Evolutionary conservation across 2,329 filamentous ascomycete species (phyloP).

Genomic region (Claviceps sp.): DNA sequence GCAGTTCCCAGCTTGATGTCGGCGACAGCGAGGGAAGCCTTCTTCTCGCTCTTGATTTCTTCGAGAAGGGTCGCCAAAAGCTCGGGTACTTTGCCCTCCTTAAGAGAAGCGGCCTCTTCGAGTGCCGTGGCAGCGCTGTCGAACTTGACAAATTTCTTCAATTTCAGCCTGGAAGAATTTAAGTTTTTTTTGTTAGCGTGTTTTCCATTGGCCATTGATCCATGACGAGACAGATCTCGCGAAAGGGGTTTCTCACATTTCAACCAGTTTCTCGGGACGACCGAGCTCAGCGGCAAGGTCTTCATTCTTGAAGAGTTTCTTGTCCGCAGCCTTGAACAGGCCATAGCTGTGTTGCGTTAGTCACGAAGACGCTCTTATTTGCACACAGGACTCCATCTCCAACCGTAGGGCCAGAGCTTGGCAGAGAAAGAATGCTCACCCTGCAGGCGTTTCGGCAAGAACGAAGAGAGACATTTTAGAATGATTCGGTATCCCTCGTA

Average conservation of each 20-base stretch:
- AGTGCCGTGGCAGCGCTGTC: constrained; percentile 83
- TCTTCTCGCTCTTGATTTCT: constrained; percentile 92
- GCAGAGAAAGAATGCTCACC: constrained; percentile 30
- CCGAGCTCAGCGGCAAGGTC: constrained; percentile 62
- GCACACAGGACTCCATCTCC: background rate
- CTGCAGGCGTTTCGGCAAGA: constrained; percentile 82
- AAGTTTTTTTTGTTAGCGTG: constrained; percentile 1
- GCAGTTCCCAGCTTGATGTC: constrained; percentile 85
- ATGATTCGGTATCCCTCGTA: constrained; percentile 16
- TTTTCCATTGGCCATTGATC: background rate
- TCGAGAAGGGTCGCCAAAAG: constrained; percentile 73
- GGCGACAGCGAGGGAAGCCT: constrained; percentile 84
- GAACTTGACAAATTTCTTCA: constrained; percentile 97
- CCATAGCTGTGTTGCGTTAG: constrained; percentile 58
- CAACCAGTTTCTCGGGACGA: constrained; percentile 72
- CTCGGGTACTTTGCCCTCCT: constrained; percentile 89
- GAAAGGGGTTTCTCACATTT: constrained; percentile 47
- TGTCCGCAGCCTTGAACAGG: constrained; percentile 96
- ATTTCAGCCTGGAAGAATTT: constrained; percentile 52
- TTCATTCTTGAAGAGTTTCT: constrained; percentile 89
- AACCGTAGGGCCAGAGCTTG: background rate
- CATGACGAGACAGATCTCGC: background rate
- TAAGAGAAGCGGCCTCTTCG: constrained; percentile 76
- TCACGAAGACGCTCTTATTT: background rate
- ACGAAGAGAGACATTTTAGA: constrained; percentile 76